Percentiles rank a stretch among this genome's conserved stretches.
These are phyloP conservation scores for Kewa caespitosa DNA, from an alignment of 179 eudicot genomes.

Conservation along the genomic window DNA sequence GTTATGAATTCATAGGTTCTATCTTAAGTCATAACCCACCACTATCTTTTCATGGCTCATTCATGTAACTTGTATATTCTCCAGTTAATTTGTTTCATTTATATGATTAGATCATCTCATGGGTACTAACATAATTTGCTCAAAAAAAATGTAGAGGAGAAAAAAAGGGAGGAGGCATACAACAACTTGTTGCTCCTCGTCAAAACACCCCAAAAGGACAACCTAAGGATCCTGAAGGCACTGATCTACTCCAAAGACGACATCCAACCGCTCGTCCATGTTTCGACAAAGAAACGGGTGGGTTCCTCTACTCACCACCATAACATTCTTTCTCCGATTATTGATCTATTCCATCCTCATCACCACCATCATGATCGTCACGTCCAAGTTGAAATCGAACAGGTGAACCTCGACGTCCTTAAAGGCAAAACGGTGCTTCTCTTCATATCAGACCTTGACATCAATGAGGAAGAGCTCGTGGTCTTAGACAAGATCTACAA, in stretches of 20 bases:
- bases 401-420: conserved; percentile 46
- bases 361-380: not conserved
- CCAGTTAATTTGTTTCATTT: too few species aligned
- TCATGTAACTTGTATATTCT: too few species aligned
- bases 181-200: conserved; percentile 37
- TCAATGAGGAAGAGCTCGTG: conserved; percentile 41
- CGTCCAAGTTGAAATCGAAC: not conserved
- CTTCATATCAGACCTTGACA: conserved; percentile 63
- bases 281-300: conserved; percentile 39
- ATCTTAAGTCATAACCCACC: not conserved
- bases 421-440: conserved; percentile 35
- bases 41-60: too few species aligned
- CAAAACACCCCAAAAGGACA: conserved; percentile 48
- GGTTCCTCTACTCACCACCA: not conserved
- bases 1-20: conserved; percentile 33
- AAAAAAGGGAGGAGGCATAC: conserved; percentile 31
- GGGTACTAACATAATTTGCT: too few species aligned
- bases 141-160: conserved; percentile 41
- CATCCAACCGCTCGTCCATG: conserved; percentile 38
- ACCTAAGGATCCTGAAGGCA: conserved; percentile 40
- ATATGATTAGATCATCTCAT: too few species aligned
- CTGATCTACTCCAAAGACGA: conserved; percentile 44
- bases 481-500: conserved; percentile 34
- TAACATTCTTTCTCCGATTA: not conserved
- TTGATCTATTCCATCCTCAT: not conserved